Percentiles rank a stretch among this genome's conserved stretches.
Conservation (phyloP, 73 alveolate genomes). For the Blepharisma stoltei region DNA sequence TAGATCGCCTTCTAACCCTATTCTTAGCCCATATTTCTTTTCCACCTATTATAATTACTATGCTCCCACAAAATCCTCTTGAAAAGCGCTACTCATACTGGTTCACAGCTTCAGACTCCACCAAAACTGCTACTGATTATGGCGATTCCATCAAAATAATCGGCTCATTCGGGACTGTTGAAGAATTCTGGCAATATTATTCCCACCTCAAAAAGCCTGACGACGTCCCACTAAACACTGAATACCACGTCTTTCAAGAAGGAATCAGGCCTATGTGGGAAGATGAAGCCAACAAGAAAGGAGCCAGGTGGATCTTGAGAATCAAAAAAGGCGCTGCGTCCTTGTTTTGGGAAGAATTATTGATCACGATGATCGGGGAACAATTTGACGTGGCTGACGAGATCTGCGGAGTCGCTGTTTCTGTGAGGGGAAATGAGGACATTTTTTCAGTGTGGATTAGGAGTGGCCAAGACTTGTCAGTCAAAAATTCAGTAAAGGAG, state of each 20-base stretch:
- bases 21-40: too few species aligned
- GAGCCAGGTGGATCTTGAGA: constrained; percentile 68
- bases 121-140: too few species aligned
- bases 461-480: too few species aligned
- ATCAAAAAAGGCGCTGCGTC: constrained; percentile 60
- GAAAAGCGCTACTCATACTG: too few species aligned
- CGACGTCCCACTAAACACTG: constrained; percentile 51
- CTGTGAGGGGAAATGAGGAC: constrained; percentile 42
- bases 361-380: constrained; percentile 64
- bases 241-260: constrained; percentile 62
- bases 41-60: too few species aligned
- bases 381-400: constrained; percentile 59
- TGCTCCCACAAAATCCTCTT: too few species aligned
- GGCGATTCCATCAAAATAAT: too few species aligned
- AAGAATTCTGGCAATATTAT: constrained; percentile 73
- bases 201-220: constrained; percentile 70
- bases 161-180: constrained; percentile 20
- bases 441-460: constrained; percentile 40
- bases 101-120: too few species aligned
- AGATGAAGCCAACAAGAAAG: constrained; percentile 76
- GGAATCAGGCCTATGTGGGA: constrained; percentile 83
- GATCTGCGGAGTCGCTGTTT: constrained; percentile 58
- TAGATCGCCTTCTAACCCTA: too few species aligned
- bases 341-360: constrained; percentile 73
- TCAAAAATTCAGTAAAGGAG: too few species aligned